Evolutionary conservation across 805 yeast species (phyloP), one percentile per base, ranked within the genome.

Genomic region (Wickerhamomyces canadensis): DNA sequence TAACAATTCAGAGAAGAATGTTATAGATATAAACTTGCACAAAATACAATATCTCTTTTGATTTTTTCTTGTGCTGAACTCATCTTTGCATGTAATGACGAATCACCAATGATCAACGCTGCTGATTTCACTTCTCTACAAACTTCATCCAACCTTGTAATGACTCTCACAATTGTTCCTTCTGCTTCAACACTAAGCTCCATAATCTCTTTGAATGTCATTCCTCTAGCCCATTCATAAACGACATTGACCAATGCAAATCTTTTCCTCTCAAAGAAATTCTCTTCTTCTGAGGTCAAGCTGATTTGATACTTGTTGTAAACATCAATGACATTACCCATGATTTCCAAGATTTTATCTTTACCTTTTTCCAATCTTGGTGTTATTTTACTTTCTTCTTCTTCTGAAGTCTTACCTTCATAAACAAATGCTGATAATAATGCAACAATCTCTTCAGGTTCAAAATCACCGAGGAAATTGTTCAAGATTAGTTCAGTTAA

Each of bases 221-320:
- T 72, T 2, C 98, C 99, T 47, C 94, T 72, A 1, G 98, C 96
- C 99, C 99, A 93, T 62, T 93, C 97, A 58, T 91, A 93, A 5
- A 91, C 96, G 11, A 87, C 96, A 57, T 88, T 91, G 61, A 87
- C 84, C 52, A 93, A 69, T 0, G 91, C 95, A 61, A 93, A 93
- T 48, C 98, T 68, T 51, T 86, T 81, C 45, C 81, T 74, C 39
- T 86, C 94, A 46, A 82, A 63, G 52, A 91, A 93, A 42, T 82
- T 84, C 34, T 80, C 82, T 50, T 91, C 98, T 36, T 89, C 98
- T 10, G 80, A 68, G 0, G 95, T 84, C 47, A 87, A 63, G 15
- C 80, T 66, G 14, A 93, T 85, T 56, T 83, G 88, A 43, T 80
- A 76, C 28, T 71, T 70, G 31, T 72, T 72, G 49, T 76, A 87